A percentile compares a stretch with the other conserved stretches of the same genome.
These are phyloP conservation scores for Avicennia marina DNA, from an alignment of 257 asterid species.

Conservation along the genomic window DNA sequence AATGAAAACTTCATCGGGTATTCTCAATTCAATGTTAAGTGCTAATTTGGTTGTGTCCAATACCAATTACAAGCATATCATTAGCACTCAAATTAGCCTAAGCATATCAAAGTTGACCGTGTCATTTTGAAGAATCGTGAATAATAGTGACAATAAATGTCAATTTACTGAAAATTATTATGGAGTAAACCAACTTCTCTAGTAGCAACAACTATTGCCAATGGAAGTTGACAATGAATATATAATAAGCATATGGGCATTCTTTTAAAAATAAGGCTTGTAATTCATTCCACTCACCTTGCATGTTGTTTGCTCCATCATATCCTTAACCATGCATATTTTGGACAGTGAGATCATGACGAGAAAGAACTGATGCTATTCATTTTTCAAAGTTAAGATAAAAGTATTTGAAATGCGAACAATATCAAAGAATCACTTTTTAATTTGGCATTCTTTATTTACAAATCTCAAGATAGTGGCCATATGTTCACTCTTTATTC, in stretches of 20 bases:
- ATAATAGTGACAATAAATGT: too few species aligned
- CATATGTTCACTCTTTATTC: not conserved
- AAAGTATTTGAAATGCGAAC: not conserved
- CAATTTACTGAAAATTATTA: too few species aligned
- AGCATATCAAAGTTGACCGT: too few species aligned
- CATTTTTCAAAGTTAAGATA: not conserved
- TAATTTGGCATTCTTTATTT: not conserved
- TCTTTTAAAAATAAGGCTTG: not conserved
- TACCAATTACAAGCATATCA: too few species aligned
- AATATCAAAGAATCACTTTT: not conserved
- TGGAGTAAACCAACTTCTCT: too few species aligned
- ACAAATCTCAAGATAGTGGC: not conserved
- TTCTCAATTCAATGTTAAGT: too few species aligned
- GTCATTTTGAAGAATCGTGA: too few species aligned
- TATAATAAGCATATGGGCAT: not conserved
- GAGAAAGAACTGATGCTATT: not conserved
- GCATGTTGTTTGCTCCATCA: slow-evolving; percentile 4
- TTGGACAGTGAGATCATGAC: not conserved
- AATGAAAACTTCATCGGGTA: too few species aligned
- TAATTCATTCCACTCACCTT: slow-evolving; percentile 1
- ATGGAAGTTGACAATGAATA: not conserved
- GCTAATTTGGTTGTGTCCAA: too few species aligned
- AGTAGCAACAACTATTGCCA: not conserved
- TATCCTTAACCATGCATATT: not conserved
- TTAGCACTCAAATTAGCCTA: too few species aligned